These are phyloP conservation scores for Fraxinus velutina DNA, from an alignment of 305 asterid genomes.

Conservation along the genomic window DNA sequence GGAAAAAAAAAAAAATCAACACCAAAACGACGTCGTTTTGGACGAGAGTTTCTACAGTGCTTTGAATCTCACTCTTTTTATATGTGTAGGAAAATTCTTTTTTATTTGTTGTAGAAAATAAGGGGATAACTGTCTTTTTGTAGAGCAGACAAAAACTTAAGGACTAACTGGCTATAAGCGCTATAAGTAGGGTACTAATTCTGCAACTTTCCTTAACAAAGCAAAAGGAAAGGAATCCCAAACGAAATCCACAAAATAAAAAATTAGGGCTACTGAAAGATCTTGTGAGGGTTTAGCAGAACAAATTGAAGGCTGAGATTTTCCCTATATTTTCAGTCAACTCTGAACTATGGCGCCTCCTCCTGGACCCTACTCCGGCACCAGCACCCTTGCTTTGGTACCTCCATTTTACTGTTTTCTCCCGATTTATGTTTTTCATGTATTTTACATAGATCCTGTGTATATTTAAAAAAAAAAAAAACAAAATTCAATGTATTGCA, in stretches of 20 bases:
- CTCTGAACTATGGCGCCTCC: conserved; percentile 54
- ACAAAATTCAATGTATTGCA: conserved; percentile 26
- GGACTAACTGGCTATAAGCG: not conserved
- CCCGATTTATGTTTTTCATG: conserved; percentile 8
- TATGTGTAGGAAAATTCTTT: too few relatives aligned
- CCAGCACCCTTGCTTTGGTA: conserved; percentile 74
- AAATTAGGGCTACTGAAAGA: not conserved
- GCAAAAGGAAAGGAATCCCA: too few relatives aligned
- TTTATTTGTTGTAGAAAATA: not conserved
- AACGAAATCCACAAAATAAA: not conserved
- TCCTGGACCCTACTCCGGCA: conserved; percentile 74
- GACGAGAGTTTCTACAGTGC: too few relatives aligned
- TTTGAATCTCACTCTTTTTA: too few relatives aligned
- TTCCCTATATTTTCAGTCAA: not conserved
- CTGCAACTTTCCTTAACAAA: not conserved
- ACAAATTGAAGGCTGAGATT: not conserved
- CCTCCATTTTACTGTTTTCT: not conserved
- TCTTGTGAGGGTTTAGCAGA: not conserved
- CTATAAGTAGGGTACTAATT: conserved; percentile 12
- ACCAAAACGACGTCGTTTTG: too few relatives aligned
- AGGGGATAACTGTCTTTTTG: not conserved
- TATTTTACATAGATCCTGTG: not conserved
- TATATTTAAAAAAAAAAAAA: not conserved
- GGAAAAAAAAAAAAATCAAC: too few relatives aligned
- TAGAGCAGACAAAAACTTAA: not conserved